Base-by-base conservation (phyloP, 768 basidiomycete genomes). In the Xerocomellus chrysenteron region DNA sequence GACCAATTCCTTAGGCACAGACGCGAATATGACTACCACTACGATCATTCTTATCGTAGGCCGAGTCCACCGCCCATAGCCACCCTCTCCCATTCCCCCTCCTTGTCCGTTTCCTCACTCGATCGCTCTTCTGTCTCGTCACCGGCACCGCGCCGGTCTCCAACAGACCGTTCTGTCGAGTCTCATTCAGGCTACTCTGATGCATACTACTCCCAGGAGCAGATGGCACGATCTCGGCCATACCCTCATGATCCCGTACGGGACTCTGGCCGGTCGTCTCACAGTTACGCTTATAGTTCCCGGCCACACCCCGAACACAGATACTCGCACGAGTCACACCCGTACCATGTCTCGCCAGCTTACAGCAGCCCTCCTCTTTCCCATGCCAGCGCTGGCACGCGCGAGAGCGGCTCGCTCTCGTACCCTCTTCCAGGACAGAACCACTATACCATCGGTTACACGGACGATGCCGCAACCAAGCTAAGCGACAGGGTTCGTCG, bases 401-500 rank as follows among this genome's bases (percentile, higher is more conserved):
- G 70, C 40, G 68, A 74, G 37, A 50, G 47, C 67, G 45, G 55
- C 58, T 57, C 67, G 21, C 68, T 74, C 46, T 53, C 70, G 6
- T 75, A 75, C 62, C 68, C 76, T 17, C 70, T 75, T 49, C 73
- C 77, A 8, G 73, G 74, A 3, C 76, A 77, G 55, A 70, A 62
- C 39, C 69, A 72, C 30, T 74, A 72, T 48, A 57, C 73, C 44
- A 73, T 80, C 55, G 72, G 78, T 32, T 75, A 86, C 72, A 91
- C 90, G 1, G 87, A 90, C 69, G 90, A 92, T 61, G 90, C 90
- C 0, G 81, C 88, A 1, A 90, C 88, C 1, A 92, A 92, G 73
- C 77, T 91, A 54, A 86, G 83, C 66, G 87, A 90, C 67, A 80
- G 88, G 40, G 86, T 92, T 47, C 80, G 90, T 28, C 73, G 90